Evolutionary conservation across 352 stramenopile species (phyloP).

Genomic region (Phytopythium oedochilum): DNA sequence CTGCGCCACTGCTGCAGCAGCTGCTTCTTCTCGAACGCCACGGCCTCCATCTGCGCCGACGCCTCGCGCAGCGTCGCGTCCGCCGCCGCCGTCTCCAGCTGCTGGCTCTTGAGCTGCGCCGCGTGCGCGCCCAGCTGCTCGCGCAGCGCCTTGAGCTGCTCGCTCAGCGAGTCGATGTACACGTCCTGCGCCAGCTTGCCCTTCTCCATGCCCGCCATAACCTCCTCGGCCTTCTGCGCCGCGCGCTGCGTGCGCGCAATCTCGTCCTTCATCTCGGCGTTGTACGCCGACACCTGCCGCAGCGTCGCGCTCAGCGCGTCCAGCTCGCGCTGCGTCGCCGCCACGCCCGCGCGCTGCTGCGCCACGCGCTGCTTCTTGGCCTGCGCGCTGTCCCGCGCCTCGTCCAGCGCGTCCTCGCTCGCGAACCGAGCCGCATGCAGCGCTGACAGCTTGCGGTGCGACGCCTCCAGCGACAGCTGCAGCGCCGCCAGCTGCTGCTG

Average conservation of each 20-base stretch:
- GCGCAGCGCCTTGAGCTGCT: slow-evolving; percentile 86
- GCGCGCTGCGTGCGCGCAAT: slow-evolving; percentile 89
- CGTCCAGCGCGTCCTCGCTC: slow-evolving; percentile 68
- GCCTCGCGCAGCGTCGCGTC: slow-evolving; percentile 88
- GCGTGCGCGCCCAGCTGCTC: slow-evolving; percentile 81
- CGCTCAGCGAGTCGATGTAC: slow-evolving; percentile 92
- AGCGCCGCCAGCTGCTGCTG: slow-evolving; percentile 94
- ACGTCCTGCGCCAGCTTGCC: slow-evolving; percentile 92
- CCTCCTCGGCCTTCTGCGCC: slow-evolving; percentile 93
- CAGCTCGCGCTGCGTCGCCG: slow-evolving; percentile 86
- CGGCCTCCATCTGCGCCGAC: slow-evolving; percentile 87
- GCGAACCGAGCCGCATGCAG: slow-evolving; percentile 64
- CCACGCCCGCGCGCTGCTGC: slow-evolving; percentile 53
- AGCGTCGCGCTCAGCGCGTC: slow-evolving; percentile 83
- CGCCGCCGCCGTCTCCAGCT: slow-evolving; percentile 80
- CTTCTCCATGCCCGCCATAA: slow-evolving; percentile 91
- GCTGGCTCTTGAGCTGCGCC: slow-evolving; percentile 82
- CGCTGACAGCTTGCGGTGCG: slow-evolving; percentile 63
- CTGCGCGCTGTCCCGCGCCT: slow-evolving; percentile 52
- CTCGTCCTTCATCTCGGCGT: slow-evolving; percentile 93
- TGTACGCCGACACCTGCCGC: slow-evolving; percentile 91
- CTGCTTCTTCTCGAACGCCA: slow-evolving; percentile 95
- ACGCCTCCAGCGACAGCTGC: slow-evolving; percentile 86
- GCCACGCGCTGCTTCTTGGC: slow-evolving; percentile 66
- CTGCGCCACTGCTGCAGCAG: slow-evolving; percentile 95